Evolutionary conservation across 139 green algal genomes (phyloP).

Genomic region (Chlamydomonas incerta): DNA sequence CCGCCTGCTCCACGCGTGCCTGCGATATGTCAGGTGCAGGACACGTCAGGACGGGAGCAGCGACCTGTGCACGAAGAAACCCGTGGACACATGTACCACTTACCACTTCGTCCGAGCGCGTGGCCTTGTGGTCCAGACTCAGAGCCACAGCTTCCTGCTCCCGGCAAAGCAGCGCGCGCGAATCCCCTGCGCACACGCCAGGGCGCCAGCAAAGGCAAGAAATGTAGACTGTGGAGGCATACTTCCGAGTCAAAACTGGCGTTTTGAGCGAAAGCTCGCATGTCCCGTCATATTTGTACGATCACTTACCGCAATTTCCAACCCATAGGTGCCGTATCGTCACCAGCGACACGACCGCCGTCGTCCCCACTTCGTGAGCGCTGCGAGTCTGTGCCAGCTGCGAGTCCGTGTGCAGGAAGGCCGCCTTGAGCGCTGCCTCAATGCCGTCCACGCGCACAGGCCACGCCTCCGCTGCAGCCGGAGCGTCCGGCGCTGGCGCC

Average conservation of each 20-base stretch:
- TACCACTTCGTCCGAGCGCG: slow-evolving; percentile 76
- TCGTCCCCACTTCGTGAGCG: slow-evolving; percentile 79
- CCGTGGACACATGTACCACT: too few relatives aligned
- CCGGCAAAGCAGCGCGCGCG: slow-evolving; percentile 81
- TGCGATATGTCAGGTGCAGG: too few relatives aligned
- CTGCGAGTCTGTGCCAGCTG: slow-evolving; percentile 30
- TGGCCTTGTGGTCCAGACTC: slow-evolving; percentile 83
- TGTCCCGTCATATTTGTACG: too few relatives aligned
- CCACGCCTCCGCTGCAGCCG: not conserved
- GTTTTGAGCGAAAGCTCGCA: too few relatives aligned
- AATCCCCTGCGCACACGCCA: slow-evolving; percentile 71
- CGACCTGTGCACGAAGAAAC: too few relatives aligned
- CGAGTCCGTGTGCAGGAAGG: slow-evolving; percentile 37
- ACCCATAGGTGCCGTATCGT: slow-evolving; percentile 76
- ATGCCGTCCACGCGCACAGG: slow-evolving; percentile 25
- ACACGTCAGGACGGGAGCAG: too few relatives aligned
- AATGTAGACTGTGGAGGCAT: not conserved
- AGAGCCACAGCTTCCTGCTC: slow-evolving; percentile 65
- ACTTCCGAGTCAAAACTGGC: too few relatives aligned
- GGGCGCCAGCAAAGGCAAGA: not conserved
- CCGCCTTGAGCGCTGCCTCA: slow-evolving; percentile 27
- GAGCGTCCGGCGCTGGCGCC: too few relatives aligned
- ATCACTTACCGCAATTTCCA: slow-evolving; percentile 78
- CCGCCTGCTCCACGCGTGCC: slow-evolving; percentile 69
- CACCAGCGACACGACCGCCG: slow-evolving; percentile 86